Conservation (phyloP, 495 filamentous ascomycete genomes). For the Tuber magnatum region DNA sequence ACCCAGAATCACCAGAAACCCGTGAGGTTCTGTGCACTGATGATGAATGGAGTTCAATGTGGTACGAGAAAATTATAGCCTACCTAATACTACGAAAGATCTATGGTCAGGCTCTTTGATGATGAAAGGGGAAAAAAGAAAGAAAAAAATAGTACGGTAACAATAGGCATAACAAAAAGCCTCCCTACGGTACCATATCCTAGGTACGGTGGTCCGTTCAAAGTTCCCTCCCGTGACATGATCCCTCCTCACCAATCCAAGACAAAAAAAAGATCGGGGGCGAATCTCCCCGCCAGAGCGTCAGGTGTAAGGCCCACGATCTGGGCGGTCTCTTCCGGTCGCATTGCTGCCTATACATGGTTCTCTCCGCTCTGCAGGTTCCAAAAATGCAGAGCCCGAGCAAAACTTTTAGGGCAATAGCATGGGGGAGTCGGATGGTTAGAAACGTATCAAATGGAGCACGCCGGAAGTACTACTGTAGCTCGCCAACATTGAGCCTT, state of each 20-base stretch:
- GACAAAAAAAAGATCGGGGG: neutral
- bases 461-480: neutral
- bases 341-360: neutral
- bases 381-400: neutral
- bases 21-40: neutral
- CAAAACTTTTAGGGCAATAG: neutral
- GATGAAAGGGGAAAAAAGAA: neutral
- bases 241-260: neutral
- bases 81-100: neutral
- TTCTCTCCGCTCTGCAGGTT: neutral
- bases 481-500: neutral
- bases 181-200: neutral
- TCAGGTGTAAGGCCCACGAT: neutral
- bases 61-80: neutral
- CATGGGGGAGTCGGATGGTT: neutral
- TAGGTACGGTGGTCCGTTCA: neutral
- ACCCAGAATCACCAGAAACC: neutral
- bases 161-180: neutral
- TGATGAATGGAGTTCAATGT: neutral
- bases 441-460: conserved; percentile 1
- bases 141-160: neutral
- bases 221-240: neutral
- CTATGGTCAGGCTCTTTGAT: neutral
- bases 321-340: neutral
- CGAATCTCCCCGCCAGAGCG: neutral